phyloP scores from a whole-genome alignment of 345 rosid genomes.

The Carallia pectinifolia region DNA sequence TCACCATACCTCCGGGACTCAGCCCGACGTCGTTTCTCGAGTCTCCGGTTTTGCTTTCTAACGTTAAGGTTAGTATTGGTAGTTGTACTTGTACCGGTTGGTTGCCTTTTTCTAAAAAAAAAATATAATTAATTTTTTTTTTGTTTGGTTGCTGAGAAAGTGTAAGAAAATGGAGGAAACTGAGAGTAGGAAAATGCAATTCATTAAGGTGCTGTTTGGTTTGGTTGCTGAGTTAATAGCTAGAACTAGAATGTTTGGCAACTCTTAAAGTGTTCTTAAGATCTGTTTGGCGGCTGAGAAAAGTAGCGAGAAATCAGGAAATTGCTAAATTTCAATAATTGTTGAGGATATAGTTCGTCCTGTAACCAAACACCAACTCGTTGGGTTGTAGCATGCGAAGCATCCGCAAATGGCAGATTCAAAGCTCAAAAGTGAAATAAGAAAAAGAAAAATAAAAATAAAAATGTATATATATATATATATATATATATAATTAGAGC shows the following conservation, averaged over 20 bases:
- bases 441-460: no score
- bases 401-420: conserved; percentile 11
- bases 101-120: background rate
- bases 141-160: conserved; percentile 22
- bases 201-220: background rate
- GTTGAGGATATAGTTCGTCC: background rate
- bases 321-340: background rate
- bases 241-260: background rate
- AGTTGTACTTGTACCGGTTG: conserved; percentile 7
- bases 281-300: conserved; percentile 31
- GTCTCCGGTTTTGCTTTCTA: conserved; percentile 91
- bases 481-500: background rate
- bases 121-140: background rate
- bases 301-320: conserved; percentile 5
- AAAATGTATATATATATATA: background rate
- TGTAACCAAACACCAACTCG: conserved; percentile 1
- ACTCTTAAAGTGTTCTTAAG: background rate
- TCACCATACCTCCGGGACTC: conserved; percentile 78
- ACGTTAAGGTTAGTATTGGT: conserved; percentile 59
- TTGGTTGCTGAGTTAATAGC: background rate
- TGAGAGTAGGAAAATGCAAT: conserved; percentile 6
- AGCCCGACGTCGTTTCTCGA: conserved; percentile 94
- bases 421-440: background rate
- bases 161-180: conserved; percentile 24
- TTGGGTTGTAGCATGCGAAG: background rate